Evolutionary conservation across 1,284 basidiomycete species (phyloP).

Genomic region (Ceratobasidium sp.): DNA sequence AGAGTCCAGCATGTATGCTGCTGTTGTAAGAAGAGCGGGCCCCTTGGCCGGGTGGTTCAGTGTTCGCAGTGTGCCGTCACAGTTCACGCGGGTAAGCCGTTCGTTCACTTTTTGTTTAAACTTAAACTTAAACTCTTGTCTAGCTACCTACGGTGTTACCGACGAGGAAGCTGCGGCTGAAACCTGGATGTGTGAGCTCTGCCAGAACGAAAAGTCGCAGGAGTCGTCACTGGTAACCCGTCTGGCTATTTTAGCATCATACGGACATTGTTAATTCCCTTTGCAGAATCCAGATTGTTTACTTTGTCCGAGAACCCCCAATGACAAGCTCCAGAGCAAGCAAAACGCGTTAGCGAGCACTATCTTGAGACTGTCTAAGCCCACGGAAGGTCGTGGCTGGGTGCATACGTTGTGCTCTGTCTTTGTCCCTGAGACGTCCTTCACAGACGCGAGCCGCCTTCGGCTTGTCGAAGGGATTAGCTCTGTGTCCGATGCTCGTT

Average conservation of each 20-base stretch:
- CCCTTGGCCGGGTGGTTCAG: constrained; percentile 79
- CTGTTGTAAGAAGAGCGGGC: constrained; percentile 81
- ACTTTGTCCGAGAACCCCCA: constrained; percentile 71
- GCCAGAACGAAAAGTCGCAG: constrained; percentile 80
- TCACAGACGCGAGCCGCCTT: constrained; percentile 78
- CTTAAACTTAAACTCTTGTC: constrained; percentile 1
- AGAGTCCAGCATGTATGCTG: constrained; percentile 77
- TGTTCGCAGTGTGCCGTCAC: constrained; percentile 84
- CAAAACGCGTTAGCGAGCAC: constrained; percentile 66
- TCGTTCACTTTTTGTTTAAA: constrained; percentile 39
- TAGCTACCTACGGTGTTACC: constrained; percentile 77
- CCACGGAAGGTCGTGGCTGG: constrained; percentile 95
- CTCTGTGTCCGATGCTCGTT: constrained; percentile 67
- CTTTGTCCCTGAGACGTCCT: constrained; percentile 87
- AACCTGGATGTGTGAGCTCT: constrained; percentile 87
- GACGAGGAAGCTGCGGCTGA: constrained; percentile 72
- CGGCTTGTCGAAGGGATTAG: constrained; percentile 90
- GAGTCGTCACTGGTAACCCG: constrained; percentile 79
- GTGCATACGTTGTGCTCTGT: constrained; percentile 91
- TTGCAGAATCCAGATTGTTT: constrained; percentile 78
- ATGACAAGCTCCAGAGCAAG: constrained; percentile 64
- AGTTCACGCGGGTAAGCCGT: constrained; percentile 75
- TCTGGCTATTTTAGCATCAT: constrained; percentile 46
- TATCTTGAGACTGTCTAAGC: constrained; percentile 88
- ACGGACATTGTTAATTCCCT: constrained; percentile 44